These are phyloP conservation scores for Speleostelium caveatum DNA, from an alignment of 78 protist genomes.

Conservation along the genomic window DNA sequence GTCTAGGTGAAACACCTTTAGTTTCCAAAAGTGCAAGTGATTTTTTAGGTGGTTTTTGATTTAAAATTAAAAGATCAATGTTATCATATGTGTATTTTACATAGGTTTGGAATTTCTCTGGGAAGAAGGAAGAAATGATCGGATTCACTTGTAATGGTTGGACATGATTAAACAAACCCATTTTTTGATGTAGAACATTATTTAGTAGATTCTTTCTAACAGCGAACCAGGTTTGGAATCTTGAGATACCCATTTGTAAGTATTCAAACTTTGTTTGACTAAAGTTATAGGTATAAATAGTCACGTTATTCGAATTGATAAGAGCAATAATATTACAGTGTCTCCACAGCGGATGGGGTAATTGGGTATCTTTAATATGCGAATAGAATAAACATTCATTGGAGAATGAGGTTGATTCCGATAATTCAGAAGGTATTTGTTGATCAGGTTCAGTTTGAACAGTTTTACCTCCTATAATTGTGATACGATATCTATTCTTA, in stretches of 20 bases:
- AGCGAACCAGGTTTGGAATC: conserved; percentile 49
- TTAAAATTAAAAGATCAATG: conserved; percentile 35
- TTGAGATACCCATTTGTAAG: conserved; percentile 6
- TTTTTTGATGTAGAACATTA: conserved; percentile 64
- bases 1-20: background rate
- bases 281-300: conserved; percentile 67
- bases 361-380: conserved; percentile 61
- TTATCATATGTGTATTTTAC: conserved; percentile 73
- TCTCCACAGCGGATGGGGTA: conserved; percentile 18
- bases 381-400: conserved; percentile 51
- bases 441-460: background rate
- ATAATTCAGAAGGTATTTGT: background rate
- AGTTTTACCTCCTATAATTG: conserved; percentile 38
- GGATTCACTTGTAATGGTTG: conserved; percentile 14
- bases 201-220: conserved; percentile 28
- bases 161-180: conserved; percentile 77
- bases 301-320: conserved; percentile 4
- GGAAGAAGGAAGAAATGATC: conserved; percentile 21
- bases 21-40: background rate
- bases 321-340: conserved; percentile 15
- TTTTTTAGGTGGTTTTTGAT: conserved; percentile 65
- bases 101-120: background rate
- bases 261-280: conserved; percentile 47
- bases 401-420: background rate
- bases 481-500: conserved; percentile 11